These are phyloP conservation scores for Xylariaceae sp. DNA, from an alignment of 2,329 filamentous ascomycete species.

Conservation along the genomic window DNA sequence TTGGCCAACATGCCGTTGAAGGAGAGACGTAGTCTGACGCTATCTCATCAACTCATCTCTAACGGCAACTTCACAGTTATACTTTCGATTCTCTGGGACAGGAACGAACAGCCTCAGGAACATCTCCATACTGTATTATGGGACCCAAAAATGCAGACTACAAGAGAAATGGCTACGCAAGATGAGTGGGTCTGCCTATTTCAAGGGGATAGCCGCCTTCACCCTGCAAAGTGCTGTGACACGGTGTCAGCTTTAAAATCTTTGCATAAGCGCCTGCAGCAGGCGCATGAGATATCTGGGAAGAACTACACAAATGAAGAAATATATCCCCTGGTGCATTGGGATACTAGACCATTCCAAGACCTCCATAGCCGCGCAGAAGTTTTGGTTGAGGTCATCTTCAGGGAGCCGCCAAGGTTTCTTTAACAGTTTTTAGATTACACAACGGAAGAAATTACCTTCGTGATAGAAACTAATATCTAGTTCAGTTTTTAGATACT, in stretches of 20 bases:
- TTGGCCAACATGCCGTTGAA: slow-evolving; percentile 10
- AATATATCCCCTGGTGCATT: slow-evolving; percentile 2
- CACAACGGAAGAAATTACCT: too few relatives aligned
- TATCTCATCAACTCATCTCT: slow-evolving; percentile 24
- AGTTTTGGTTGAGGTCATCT: slow-evolving; percentile 15
- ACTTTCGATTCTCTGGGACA: slow-evolving; percentile 20
- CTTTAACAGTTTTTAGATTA: too few relatives aligned
- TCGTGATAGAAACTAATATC: too few relatives aligned
- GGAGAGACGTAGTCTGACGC: not conserved
- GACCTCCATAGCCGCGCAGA: slow-evolving; percentile 4
- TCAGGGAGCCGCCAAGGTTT: slow-evolving; percentile 3
- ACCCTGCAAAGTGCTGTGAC: not conserved
- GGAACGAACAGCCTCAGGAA: not conserved
- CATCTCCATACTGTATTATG: slow-evolving; percentile 13
- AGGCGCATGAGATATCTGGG: not conserved
- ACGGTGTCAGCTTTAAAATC: not conserved
- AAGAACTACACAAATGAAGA: not conserved
- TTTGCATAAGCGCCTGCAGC: slow-evolving; percentile 7
- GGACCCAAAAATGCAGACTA: slow-evolving; percentile 8
- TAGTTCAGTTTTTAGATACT: too few relatives aligned
- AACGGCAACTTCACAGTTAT: slow-evolving; percentile 7
- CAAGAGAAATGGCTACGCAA: not conserved
- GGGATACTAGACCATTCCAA: slow-evolving; percentile 1
- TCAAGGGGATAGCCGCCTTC: not conserved
- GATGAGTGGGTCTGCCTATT: slow-evolving; percentile 18